These are phyloP conservation scores for Malbranchea zuffiana DNA, from an alignment of 2,329 filamentous ascomycete genomes.

Conservation along the genomic window DNA sequence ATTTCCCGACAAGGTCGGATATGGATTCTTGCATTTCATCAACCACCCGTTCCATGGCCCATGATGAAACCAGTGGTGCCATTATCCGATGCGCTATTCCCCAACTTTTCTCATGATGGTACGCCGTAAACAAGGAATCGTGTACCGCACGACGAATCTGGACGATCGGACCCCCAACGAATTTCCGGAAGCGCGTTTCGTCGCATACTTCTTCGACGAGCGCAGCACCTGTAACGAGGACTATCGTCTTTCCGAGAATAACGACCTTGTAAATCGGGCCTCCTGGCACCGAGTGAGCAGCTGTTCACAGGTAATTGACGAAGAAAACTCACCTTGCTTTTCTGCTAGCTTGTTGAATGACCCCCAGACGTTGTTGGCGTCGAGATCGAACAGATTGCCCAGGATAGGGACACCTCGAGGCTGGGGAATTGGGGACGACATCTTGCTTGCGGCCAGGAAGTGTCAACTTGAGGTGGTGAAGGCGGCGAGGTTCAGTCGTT, in stretches of 20 bases:
- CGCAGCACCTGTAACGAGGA: slow-evolving; percentile 44
- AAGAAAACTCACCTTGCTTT: slow-evolving; percentile 36
- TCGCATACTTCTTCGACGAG: slow-evolving; percentile 56
- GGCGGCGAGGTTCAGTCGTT: no score
- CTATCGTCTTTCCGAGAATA: slow-evolving; percentile 35
- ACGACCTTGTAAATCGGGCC: slow-evolving; percentile 51
- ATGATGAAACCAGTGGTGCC: slow-evolving; percentile 36
- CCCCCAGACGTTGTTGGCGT: slow-evolving; percentile 41
- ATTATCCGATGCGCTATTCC: slow-evolving; percentile 48
- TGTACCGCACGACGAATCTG: slow-evolving; percentile 51
- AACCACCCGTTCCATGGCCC: slow-evolving; percentile 34
- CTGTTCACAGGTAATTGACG: background rate
- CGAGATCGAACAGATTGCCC: slow-evolving; percentile 43
- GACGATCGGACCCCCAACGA: slow-evolving; percentile 42
- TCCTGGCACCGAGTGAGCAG: slow-evolving; percentile 18
- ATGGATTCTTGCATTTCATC: slow-evolving; percentile 41
- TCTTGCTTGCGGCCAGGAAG: no score
- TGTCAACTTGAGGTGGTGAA: no score
- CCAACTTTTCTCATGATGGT: slow-evolving; percentile 45
- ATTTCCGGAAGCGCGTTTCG: slow-evolving; percentile 49
- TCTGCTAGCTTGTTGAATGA: slow-evolving; percentile 41
- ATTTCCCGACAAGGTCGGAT: slow-evolving; percentile 41
- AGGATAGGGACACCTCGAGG: slow-evolving; percentile 42
- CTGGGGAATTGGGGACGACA: no score
- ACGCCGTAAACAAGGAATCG: slow-evolving; percentile 57